Evolutionary conservation across 352 stramenopile species (phyloP).

Genomic region (Pilasporangium apinafurcum): DNA sequence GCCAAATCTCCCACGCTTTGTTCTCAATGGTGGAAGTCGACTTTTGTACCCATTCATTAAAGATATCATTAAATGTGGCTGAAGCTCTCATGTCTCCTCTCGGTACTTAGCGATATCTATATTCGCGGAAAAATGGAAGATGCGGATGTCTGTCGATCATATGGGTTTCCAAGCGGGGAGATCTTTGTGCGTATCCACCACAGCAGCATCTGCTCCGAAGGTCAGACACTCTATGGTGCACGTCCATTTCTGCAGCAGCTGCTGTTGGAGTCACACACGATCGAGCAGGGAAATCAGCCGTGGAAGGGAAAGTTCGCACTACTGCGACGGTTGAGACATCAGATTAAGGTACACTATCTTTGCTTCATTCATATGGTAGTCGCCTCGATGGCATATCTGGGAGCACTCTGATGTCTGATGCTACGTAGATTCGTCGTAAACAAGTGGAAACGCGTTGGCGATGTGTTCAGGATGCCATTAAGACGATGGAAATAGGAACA

Average conservation of each 20-base stretch:
- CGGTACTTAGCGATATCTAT: background rate
- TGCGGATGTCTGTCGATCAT: background rate
- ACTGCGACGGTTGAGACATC: constrained; percentile 7
- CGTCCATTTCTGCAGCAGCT: constrained; percentile 22
- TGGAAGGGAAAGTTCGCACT: constrained; percentile 17
- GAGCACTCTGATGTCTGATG: too few relatives aligned
- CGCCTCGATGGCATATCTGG: too few relatives aligned
- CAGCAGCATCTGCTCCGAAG: constrained; percentile 6
- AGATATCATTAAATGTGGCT: too few relatives aligned
- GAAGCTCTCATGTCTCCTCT: too few relatives aligned
- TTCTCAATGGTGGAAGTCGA: too few relatives aligned
- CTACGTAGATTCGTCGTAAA: background rate
- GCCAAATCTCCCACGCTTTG: too few relatives aligned
- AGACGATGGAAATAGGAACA: background rate
- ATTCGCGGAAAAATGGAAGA: background rate
- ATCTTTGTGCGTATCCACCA: constrained; percentile 31
- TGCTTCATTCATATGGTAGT: background rate
- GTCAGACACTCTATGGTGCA: constrained; percentile 16
- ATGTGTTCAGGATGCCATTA: background rate
- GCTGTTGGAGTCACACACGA: background rate
- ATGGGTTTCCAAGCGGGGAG: constrained; percentile 31
- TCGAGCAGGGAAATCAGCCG: constrained; percentile 10
- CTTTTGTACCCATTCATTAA: too few relatives aligned
- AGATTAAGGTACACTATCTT: constrained; percentile 12
- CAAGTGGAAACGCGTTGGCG: constrained; percentile 1